These are phyloP conservation scores for Aegilops tauschii DNA, from an alignment of 176 grass and related monocot species.

Conservation along the genomic window DNA sequence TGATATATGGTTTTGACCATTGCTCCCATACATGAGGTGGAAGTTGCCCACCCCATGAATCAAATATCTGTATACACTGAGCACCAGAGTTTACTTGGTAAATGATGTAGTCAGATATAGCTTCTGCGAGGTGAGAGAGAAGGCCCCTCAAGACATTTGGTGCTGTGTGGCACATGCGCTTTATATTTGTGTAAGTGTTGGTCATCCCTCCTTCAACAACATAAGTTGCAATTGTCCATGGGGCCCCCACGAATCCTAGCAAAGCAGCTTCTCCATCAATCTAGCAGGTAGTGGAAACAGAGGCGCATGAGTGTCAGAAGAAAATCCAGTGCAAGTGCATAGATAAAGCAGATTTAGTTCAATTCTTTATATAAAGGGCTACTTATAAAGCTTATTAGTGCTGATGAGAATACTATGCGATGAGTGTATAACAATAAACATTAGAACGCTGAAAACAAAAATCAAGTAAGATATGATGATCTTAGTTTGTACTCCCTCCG, in stretches of 20 bases:
- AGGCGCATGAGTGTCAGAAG: conserved; percentile 24
- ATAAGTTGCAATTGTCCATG: conserved; percentile 99
- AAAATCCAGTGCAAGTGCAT: not conserved
- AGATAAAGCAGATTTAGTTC: not conserved
- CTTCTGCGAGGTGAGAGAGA: conserved; percentile 76
- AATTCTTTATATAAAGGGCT: not conserved
- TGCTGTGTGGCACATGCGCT: conserved; percentile 87
- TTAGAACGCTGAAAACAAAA: not conserved
- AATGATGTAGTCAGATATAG: conserved; percentile 92
- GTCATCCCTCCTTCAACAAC: conserved; percentile 93
- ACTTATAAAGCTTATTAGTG: conserved; percentile 24
- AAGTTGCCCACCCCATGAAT: conserved; percentile 98
- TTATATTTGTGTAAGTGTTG: conserved; percentile 88
- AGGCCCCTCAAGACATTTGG: conserved; percentile 82
- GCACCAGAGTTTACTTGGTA: conserved; percentile 95
- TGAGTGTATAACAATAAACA: not conserved
- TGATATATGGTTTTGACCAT: conserved; percentile 99
- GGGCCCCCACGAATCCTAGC: conserved; percentile 94
- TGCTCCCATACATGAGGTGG: conserved; percentile 96
- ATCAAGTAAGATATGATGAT: not conserved
- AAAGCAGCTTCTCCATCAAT: conserved; percentile 79
- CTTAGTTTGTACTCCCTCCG: not conserved
- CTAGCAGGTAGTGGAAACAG: conserved; percentile 44
- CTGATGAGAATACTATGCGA: not conserved
- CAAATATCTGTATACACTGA: conserved; percentile 98